Evolutionary conservation across 2,329 filamentous ascomycete species (phyloP).

Genomic region (Fusarium staphyleae): DNA sequence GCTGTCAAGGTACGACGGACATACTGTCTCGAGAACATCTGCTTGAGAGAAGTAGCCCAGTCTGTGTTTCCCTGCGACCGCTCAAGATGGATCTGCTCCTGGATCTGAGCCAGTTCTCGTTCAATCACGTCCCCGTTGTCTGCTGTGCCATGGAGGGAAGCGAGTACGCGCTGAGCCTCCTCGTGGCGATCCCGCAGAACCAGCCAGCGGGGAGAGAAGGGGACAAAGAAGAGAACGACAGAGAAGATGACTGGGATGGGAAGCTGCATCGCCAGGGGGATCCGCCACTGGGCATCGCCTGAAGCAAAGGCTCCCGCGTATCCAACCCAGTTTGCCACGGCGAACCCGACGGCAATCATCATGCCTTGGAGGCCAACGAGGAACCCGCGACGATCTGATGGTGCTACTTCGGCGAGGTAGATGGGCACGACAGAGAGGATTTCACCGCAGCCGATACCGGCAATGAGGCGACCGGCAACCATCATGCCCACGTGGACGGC

Average conservation of each 20-base stretch:
- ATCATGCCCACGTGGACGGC: conserved; percentile 50
- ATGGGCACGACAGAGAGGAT: conserved; percentile 37
- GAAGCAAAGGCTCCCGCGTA: conserved; percentile 42
- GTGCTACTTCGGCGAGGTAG: conserved; percentile 53
- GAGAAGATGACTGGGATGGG: conserved; percentile 35
- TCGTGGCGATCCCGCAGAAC: conserved; percentile 17
- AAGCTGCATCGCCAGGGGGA: conserved; percentile 46
- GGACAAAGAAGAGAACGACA: conserved; percentile 31
- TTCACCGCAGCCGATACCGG: conserved; percentile 50
- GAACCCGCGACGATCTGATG: conserved; percentile 51
- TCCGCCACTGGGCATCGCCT: conserved; percentile 45
- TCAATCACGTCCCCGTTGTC: not conserved
- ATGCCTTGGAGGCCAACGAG: conserved; percentile 50
- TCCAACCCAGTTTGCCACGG: conserved; percentile 33
- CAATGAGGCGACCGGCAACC: conserved; percentile 50
- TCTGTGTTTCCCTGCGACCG: not conserved
- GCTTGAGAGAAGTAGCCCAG: not conserved
- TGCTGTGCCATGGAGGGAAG: not conserved
- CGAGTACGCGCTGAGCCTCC: conserved; percentile 15
- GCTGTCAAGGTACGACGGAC: conserved; percentile 37
- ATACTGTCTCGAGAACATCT: conserved; percentile 40
- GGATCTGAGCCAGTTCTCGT: not conserved
- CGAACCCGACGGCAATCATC: conserved; percentile 25
- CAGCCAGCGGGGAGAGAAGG: conserved; percentile 38
- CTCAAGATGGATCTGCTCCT: not conserved